phyloP scores from a whole-genome alignment of 306 rosid species.

The Vicia villosa region DNA sequence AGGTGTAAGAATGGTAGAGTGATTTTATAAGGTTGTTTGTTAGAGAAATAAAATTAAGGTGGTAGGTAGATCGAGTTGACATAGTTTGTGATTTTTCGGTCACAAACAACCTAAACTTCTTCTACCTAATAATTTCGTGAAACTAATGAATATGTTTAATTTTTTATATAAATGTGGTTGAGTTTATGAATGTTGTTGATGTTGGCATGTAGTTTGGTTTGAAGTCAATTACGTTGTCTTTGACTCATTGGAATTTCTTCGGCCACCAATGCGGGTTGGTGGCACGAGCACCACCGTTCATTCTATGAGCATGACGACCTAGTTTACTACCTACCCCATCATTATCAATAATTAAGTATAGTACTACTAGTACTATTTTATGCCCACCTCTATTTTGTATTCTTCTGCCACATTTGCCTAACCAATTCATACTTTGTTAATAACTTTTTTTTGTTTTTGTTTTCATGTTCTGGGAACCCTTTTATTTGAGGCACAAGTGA shows the following conservation, averaged over 20 bases:
- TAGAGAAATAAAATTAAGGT: slow-evolving; percentile 6
- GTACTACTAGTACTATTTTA: not conserved
- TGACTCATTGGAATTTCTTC: not conserved
- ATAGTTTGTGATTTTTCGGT: slow-evolving; percentile 31
- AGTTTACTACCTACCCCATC: slow-evolving; percentile 33
- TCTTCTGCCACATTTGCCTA: not conserved
- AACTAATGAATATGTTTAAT: not conserved
- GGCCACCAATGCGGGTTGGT: slow-evolving; percentile 41
- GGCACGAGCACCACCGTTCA: slow-evolving; percentile 48
- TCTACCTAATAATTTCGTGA: not conserved
- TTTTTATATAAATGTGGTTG: not conserved
- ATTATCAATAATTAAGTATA: not conserved
- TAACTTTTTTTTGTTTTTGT: too few relatives aligned
- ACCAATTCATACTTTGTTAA: too few relatives aligned
- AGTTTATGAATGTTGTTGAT: not conserved
- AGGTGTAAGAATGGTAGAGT: not conserved
- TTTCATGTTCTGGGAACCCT: too few relatives aligned
- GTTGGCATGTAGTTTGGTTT: not conserved
- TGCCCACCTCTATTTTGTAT: not conserved
- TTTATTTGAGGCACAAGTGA: too few relatives aligned
- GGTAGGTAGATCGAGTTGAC: slow-evolving; percentile 47
- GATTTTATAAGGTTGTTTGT: slow-evolving; percentile 7
- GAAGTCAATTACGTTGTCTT: slow-evolving; percentile 36
- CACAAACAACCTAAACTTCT: not conserved
- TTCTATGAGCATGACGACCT: not conserved